phyloP scores from a whole-genome alignment of 192 early-diverging fungal genomes.

The Gamsiella multidivaricata region DNA sequence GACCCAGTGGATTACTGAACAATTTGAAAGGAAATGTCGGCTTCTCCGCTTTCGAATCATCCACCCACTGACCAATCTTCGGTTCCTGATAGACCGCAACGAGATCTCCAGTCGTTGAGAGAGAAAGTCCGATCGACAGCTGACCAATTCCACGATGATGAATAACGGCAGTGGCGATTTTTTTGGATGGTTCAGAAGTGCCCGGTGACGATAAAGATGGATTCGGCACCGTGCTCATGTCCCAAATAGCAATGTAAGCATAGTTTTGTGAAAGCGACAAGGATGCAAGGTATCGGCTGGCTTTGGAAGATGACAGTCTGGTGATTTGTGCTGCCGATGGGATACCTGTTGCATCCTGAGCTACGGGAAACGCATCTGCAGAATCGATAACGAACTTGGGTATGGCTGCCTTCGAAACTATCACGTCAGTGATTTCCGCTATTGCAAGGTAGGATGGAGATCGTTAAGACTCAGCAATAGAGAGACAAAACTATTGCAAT shows the following conservation, averaged over 20 bases:
- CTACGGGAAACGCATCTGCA: background rate
- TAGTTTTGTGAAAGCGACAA: constrained; percentile 5
- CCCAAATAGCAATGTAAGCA: constrained; percentile 20
- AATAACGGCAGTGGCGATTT: background rate
- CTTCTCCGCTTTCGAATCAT: constrained; percentile 3
- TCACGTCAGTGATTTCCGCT: too few relatives aligned
- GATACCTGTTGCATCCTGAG: constrained; percentile 2
- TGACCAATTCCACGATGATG: constrained; percentile 1
- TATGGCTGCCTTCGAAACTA: too few relatives aligned
- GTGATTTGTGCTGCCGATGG: constrained; percentile 7
- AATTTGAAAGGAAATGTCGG: constrained; percentile 25
- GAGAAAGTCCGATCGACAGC: constrained; percentile 21
- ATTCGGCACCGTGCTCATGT: constrained; percentile 18
- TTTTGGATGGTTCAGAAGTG: background rate
- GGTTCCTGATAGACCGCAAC: constrained; percentile 40
- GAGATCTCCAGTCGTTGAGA: constrained; percentile 29
- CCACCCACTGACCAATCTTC: constrained; percentile 38
- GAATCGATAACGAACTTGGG: background rate
- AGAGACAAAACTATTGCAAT: background rate
- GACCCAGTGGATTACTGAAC: constrained; percentile 37
- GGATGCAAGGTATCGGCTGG: constrained; percentile 22
- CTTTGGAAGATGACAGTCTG: constrained; percentile 9
- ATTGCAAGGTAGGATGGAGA: too few relatives aligned
- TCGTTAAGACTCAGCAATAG: too few relatives aligned
- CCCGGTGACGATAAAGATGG: constrained; percentile 1